phyloP scores from a whole-genome alignment of 2,329 filamentous ascomycete genomes.

The Bisporella sp. region DNA sequence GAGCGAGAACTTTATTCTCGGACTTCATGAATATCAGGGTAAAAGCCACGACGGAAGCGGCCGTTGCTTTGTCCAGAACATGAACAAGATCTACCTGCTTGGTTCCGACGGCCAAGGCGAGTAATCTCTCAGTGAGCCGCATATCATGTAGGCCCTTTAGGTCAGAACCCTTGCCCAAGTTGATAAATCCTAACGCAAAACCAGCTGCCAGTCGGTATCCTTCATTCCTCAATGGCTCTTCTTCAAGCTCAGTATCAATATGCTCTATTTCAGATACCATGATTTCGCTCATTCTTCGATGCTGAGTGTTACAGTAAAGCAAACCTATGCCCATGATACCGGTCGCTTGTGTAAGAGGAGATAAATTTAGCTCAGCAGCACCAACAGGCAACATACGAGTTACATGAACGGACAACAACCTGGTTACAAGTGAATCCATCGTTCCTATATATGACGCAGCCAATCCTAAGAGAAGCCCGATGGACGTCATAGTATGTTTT shows the following conservation, averaged over 20 bases:
- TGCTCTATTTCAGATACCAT: slow-evolving; percentile 98
- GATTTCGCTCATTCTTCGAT: slow-evolving; percentile 96
- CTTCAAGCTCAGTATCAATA: slow-evolving; percentile 71
- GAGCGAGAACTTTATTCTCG: slow-evolving; percentile 76
- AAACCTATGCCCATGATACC: slow-evolving; percentile 96
- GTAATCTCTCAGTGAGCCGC: slow-evolving; percentile 80
- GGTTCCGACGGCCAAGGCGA: slow-evolving; percentile 77
- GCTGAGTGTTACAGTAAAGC: slow-evolving; percentile 90
- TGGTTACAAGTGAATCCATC: slow-evolving; percentile 93
- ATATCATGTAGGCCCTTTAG: slow-evolving; percentile 88
- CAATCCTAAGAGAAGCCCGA: slow-evolving; percentile 85
- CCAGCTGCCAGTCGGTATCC: slow-evolving; percentile 94
- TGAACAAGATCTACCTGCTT: slow-evolving; percentile 92
- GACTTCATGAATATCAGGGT: slow-evolving; percentile 97
- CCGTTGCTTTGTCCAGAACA: slow-evolving; percentile 84
- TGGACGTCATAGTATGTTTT: slow-evolving; percentile 98
- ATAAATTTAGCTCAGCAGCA: slow-evolving; percentile 89
- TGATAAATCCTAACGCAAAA: slow-evolving; percentile 89
- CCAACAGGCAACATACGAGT: slow-evolving; percentile 89
- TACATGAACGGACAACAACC: slow-evolving; percentile 89
- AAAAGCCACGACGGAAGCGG: slow-evolving; percentile 86
- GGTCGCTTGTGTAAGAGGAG: slow-evolving; percentile 87
- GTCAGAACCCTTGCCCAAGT: slow-evolving; percentile 83
- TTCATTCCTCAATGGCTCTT: slow-evolving; percentile 81
- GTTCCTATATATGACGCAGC: slow-evolving; percentile 93